These are phyloP conservation scores for Colletotrichum sublineola DNA, from an alignment of 2,329 filamentous ascomycete genomes.

Conservation along the genomic window DNA sequence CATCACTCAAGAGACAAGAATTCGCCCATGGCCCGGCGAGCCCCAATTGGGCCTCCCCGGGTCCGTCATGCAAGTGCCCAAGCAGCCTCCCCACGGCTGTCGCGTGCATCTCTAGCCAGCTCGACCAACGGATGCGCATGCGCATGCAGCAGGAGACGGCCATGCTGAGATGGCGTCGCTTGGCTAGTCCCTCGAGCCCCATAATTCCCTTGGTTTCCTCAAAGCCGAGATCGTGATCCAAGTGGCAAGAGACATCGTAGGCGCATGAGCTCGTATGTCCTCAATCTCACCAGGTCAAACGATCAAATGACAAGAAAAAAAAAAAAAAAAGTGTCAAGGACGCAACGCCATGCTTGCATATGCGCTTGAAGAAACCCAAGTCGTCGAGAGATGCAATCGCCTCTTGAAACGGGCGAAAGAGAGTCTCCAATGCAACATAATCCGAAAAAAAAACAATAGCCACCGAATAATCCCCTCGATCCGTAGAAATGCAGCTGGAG, in stretches of 20 bases:
- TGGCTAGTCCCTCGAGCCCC: neutral
- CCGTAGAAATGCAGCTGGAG: slow-evolving; percentile 1
- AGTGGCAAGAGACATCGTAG: neutral
- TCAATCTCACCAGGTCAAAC: neutral
- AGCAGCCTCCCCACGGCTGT: slow-evolving; percentile 9
- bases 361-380: slow-evolving; percentile 26
- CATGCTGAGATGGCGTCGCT: neutral
- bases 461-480: neutral
- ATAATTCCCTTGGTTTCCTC: neutral
- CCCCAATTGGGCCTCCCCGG: neutral
- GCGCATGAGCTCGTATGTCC: slow-evolving; percentile 15
- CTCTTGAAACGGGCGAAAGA: neutral
- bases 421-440: slow-evolving; percentile 1
- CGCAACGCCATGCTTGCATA: slow-evolving; percentile 40
- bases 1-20: slow-evolving; percentile 21
- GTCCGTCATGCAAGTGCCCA: neutral
- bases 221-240: neutral
- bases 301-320: neutral
- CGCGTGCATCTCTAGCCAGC: neutral
- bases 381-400: neutral
- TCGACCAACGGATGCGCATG: neutral
- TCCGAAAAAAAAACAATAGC: neutral
- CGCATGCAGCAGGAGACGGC: neutral
- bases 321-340: slow-evolving; percentile 1
- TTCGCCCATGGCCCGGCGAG: neutral